Evolutionary conservation across 2,329 filamentous ascomycete species (phyloP).

Genomic region (Tolypocladium inflatum): DNA sequence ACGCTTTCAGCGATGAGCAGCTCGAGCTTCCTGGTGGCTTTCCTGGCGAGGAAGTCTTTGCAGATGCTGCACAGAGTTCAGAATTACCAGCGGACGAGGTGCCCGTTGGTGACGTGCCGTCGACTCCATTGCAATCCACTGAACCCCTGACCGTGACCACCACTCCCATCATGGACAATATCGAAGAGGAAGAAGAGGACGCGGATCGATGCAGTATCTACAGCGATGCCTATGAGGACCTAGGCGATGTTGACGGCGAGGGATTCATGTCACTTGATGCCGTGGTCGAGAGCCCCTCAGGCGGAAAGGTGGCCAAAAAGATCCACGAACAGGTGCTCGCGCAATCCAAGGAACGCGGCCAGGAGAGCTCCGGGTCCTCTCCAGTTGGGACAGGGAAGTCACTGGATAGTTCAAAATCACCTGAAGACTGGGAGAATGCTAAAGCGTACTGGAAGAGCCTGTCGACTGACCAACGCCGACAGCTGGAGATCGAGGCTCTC

Average conservation of each 20-base stretch:
- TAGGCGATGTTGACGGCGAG: conserved; percentile 52
- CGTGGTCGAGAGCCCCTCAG: conserved; percentile 51
- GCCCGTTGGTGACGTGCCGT: background rate
- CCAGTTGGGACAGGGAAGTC: background rate
- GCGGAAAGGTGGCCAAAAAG: conserved; percentile 14
- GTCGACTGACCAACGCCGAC: conserved; percentile 50
- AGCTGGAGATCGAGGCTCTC: conserved; percentile 48
- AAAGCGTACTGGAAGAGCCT: conserved; percentile 63
- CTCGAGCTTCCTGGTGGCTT: conserved; percentile 49
- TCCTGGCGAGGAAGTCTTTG: conserved; percentile 28
- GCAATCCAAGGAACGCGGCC: background rate
- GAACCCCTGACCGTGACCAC: conserved; percentile 8
- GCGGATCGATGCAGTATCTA: conserved; percentile 51
- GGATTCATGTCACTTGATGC: conserved; percentile 68
- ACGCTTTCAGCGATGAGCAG: background rate
- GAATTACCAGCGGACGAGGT: conserved; percentile 1
- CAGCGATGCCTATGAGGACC: conserved; percentile 68
- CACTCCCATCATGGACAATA: conserved; percentile 21
- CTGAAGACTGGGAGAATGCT: conserved; percentile 55
- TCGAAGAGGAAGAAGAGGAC: conserved; percentile 30
- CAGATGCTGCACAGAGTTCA: background rate
- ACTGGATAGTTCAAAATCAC: conserved; percentile 3
- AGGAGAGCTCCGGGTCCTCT: background rate
- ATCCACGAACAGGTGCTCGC: conserved; percentile 5
- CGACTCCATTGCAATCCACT: conserved; percentile 7